phyloP scores from a whole-genome alignment of 2,329 filamentous ascomycete species.

The Fusarium dlaminii region DNA sequence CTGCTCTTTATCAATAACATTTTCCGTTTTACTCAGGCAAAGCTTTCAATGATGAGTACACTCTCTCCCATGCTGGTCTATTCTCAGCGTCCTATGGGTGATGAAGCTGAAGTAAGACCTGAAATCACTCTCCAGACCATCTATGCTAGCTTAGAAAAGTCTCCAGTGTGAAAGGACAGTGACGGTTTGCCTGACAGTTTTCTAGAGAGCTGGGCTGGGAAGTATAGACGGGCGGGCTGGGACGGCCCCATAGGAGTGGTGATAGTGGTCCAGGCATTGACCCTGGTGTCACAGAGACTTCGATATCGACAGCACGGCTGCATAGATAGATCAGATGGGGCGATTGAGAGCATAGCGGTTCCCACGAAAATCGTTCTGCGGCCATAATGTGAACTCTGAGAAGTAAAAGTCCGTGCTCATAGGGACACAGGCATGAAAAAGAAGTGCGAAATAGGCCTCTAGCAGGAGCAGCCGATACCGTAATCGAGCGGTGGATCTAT shows the following conservation, averaged over 20 bases:
- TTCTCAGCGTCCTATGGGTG: background rate
- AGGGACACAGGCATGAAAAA: background rate
- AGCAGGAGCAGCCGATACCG: accelerated
- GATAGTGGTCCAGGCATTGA: background rate
- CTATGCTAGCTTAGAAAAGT: background rate
- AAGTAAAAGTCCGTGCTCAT: background rate
- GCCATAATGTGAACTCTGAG: background rate
- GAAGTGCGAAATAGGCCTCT: accelerated
- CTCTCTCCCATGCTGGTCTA: background rate
- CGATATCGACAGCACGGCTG: background rate
- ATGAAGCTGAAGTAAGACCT: background rate
- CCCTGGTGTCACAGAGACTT: background rate
- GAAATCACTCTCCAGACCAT: background rate
- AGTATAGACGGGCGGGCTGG: background rate
- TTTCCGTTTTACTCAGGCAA: background rate
- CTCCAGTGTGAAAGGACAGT: background rate
- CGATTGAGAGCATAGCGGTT: background rate
- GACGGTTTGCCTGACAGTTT: background rate
- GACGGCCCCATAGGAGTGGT: background rate
- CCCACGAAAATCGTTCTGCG: too few species aligned
- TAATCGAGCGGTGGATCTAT: accelerated
- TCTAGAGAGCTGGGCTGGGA: background rate
- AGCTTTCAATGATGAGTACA: background rate
- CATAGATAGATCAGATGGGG: background rate
- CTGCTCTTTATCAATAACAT: background rate